Base-by-base conservation (phyloP, 2,329 filamentous ascomycete genomes). In the Phialemoniopsis sp. region DNA sequence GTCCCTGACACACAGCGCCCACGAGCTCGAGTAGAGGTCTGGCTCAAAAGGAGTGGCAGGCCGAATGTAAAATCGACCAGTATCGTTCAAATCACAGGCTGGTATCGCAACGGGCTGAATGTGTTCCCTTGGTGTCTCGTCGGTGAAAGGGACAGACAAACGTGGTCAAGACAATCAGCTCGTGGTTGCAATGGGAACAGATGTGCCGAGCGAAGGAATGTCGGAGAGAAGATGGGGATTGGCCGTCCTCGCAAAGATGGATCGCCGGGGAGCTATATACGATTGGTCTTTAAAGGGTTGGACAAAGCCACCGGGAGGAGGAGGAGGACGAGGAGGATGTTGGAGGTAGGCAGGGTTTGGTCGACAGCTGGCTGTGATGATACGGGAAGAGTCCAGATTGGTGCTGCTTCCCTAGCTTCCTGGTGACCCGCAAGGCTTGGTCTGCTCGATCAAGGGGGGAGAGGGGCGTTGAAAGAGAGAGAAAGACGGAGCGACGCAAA, bases 201-300 rank as follows among this genome's bases (percentile, higher is more conserved):
- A 6, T 26, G 21, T 10, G 29, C 39, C 42, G 45, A 46, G 44
- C 38, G 38, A 47, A 47, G 45, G 45, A 46, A 46, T 46, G 44
- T 47, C 45, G 43, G 44, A 44, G 33, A 30, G 38, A 38, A 40
- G 42, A 6, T 26, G 21, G 21, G 21, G 21, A 26, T 10, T 40
- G 43, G 38, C 42, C 17, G 32, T 18, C 8, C 9, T 18, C 32
- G 17, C 16, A 26, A 13, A 13, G 14, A 13, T 17, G 8, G 32
- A 8, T 18, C 8, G 17, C 13, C 21, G 15, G 16, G 16, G 13
- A 4, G 17, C 32, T 13, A 34, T n/a, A n/a, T 9, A 21, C 32
- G 16, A 34, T 17, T 19, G 21, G n/a, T 13, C 15, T n/a, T 17
- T 13, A 17, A n/a, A 17, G 19, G 17, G 32, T 17, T 16, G 32